Base-by-base conservation (phyloP, 2,329 filamentous ascomycete species). In the Colletotrichum lini region DNA sequence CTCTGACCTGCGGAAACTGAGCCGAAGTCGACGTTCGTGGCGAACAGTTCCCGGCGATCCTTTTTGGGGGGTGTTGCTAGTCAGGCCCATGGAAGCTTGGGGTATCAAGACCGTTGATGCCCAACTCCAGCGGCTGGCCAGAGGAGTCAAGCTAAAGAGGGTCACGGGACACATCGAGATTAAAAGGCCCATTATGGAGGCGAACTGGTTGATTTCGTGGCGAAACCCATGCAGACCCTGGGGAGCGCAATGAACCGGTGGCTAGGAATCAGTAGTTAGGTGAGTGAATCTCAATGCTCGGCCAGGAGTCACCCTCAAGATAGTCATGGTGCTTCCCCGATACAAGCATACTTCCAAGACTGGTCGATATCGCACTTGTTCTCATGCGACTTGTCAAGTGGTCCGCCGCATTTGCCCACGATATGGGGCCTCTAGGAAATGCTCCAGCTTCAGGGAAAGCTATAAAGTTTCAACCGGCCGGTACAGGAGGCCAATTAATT, bases 131-230 rank as follows among this genome's bases (percentile, higher is more conserved):
- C 9, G 9, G 30, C n/a, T 4, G 38, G 23, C n/a, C 23, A 8
- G 60, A 38, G 23, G 16, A 30, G 49, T 35, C 30, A 16, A 45
- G n/a, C 4, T 4, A 35, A 18, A 30, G 12, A 44, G 12, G 12
- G 30, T 5, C 21, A 38, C 35, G 21, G 47, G 18, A 30, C 16
- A 26, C 23, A 15, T 30, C 16, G 16, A 63, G n/a, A 53, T 63
- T 63, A 44, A 42, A 4, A 64, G 49, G 30, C 61, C 61, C 61
- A 56, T 54, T 12, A 3, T 54, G 23, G 38, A 56, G 50, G 50
- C 61, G 23, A 56, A 44, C 23, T 4, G 21, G 1, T 23, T 10
- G 15, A 16, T 21, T 38, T 42, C n/a, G 47, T 52, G 21, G 45
- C 47, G 42, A 52, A 23, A 26, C 18, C 18, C 23, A 23, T 12